Conservation (phyloP, 129 eudicot genomes). For the Pulicaria dysenterica region DNA sequence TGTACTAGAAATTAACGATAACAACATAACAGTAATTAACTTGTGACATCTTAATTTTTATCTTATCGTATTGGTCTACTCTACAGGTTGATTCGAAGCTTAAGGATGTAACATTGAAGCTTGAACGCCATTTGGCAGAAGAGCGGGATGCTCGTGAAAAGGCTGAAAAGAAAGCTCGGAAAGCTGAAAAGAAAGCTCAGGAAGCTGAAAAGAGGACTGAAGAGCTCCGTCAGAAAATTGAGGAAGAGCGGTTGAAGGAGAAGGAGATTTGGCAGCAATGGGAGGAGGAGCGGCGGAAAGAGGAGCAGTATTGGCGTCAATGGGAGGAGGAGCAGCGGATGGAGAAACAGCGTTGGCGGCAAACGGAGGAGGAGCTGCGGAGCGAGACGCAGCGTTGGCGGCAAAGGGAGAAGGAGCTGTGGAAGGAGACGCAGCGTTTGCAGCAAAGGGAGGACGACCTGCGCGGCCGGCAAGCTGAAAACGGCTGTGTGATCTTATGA, state of each 20-base stretch:
- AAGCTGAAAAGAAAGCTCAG: conserved; percentile 51
- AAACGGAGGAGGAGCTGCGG: not conserved
- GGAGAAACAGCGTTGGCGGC: not conserved
- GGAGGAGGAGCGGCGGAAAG: not conserved
- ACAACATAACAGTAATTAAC: not conserved
- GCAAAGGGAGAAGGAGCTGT: not conserved
- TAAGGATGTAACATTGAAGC: conserved; percentile 49
- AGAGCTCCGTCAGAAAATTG: not conserved
- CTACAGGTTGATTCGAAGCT: conserved; percentile 65
- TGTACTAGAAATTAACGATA: not conserved
- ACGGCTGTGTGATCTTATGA: not conserved
- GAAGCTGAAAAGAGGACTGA: conserved; percentile 12
- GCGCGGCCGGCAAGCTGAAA: too few relatives aligned
- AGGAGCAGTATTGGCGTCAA: too few relatives aligned
- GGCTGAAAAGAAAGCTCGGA: conserved; percentile 47
- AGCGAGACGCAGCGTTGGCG: not conserved
- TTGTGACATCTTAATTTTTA: not conserved
- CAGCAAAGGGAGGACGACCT: not conserved
- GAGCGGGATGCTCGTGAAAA: conserved; percentile 59
- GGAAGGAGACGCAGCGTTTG: not conserved
- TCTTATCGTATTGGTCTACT: not conserved
- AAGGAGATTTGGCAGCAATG: not conserved
- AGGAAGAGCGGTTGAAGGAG: not conserved
- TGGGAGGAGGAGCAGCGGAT: conserved; percentile 5
- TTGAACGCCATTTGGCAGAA: conserved; percentile 57